Conservation (phyloP, 768 basidiomycete genomes). For the Tephrocybe sp. region DNA sequence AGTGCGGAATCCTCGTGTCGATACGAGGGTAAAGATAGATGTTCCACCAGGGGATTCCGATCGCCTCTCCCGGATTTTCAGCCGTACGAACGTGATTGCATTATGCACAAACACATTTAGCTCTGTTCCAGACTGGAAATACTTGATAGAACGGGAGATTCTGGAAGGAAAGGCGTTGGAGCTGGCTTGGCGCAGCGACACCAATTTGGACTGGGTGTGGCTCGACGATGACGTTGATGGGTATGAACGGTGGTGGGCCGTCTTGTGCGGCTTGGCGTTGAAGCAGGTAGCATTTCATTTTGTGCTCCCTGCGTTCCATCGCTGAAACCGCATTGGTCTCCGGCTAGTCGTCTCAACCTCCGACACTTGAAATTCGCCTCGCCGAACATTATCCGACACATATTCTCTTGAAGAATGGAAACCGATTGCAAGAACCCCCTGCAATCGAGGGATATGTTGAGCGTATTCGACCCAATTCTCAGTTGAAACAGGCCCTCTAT, state of each 20-base stretch:
- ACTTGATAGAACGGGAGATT: slow-evolving; percentile 52
- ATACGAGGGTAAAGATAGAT: slow-evolving; percentile 67
- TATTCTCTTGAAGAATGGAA: slow-evolving; percentile 43
- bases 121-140: slow-evolving; percentile 58
- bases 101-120: slow-evolving; percentile 58
- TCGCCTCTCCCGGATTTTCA: slow-evolving; percentile 51
- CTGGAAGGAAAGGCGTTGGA: slow-evolving; percentile 57
- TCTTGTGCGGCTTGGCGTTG: slow-evolving; percentile 74
- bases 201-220: slow-evolving; percentile 86
- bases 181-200: slow-evolving; percentile 75
- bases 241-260: slow-evolving; percentile 61
- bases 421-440: slow-evolving; percentile 67
- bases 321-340: neutral
- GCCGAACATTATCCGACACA: slow-evolving; percentile 62
- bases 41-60: slow-evolving; percentile 48
- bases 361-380: slow-evolving; percentile 71
- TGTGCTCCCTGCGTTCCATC: neutral
- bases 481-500: slow-evolving; percentile 60
- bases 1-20: slow-evolving; percentile 64
- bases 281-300: slow-evolving; percentile 49
- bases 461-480: slow-evolving; percentile 59
- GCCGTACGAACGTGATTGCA: slow-evolving; percentile 57
- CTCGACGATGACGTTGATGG: slow-evolving; percentile 65
- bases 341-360: slow-evolving; percentile 38
- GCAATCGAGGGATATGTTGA: slow-evolving; percentile 86